Conservation (phyloP, 2,329 filamentous ascomycete genomes). For the Onygenales sp. region DNA sequence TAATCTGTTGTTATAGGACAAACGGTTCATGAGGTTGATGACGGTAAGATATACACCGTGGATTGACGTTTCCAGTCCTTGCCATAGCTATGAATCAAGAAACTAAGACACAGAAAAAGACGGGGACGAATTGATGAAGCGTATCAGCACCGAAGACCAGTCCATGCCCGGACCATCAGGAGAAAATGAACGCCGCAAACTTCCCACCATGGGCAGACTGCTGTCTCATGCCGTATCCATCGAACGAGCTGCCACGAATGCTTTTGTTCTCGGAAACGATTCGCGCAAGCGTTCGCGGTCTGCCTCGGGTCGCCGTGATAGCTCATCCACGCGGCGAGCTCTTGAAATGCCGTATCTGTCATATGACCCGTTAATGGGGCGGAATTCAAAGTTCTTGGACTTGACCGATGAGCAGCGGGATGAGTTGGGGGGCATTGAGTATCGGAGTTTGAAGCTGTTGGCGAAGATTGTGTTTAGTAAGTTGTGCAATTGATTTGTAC, state of each 20-base stretch:
- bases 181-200: not conserved
- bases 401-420: constrained; percentile 34
- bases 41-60: constrained; percentile 2
- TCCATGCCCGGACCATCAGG: constrained; percentile 3
- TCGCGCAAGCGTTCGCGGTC: constrained; percentile 8
- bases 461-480: constrained; percentile 34
- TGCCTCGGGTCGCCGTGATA: constrained; percentile 1
- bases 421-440: constrained; percentile 43
- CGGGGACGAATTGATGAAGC: constrained; percentile 7
- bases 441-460: constrained; percentile 40
- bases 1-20: constrained; percentile 12
- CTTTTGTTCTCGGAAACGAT: constrained; percentile 29
- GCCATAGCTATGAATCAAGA: not conserved
- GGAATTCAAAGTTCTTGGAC: constrained; percentile 40
- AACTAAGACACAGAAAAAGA: constrained; percentile 1
- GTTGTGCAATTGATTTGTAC: no score
- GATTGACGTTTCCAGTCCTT: no score
- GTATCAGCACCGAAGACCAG: constrained; percentile 7
- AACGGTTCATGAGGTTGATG: constrained; percentile 18
- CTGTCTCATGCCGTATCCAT: constrained; percentile 25
- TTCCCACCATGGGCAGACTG: not conserved
- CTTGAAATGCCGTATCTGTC: constrained; percentile 33
- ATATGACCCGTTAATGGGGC: constrained; percentile 34
- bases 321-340: constrained; percentile 9
- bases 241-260: constrained; percentile 28